phyloP scores from a whole-genome alignment of 2,329 filamentous ascomycete species.

The Parascedosporium putredinis region DNA sequence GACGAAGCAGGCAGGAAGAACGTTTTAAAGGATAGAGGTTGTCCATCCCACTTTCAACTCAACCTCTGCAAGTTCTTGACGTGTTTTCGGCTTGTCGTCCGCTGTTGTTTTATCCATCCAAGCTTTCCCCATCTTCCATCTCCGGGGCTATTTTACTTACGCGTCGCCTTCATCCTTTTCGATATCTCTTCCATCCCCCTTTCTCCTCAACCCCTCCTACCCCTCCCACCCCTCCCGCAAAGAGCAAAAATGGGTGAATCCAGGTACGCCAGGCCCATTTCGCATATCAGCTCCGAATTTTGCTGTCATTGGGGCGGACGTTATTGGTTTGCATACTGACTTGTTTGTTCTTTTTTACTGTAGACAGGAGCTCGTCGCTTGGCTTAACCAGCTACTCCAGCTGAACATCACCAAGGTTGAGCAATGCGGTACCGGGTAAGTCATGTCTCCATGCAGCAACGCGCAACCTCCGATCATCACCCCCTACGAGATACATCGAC shows the following conservation, averaged over 20 bases:
- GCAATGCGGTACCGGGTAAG: slow-evolving; percentile 95
- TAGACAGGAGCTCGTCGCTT: slow-evolving; percentile 92
- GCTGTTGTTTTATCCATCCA: not conserved
- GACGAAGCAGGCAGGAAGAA: not conserved
- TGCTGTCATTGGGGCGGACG: too few species aligned
- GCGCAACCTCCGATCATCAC: not conserved
- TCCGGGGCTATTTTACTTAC: not conserved
- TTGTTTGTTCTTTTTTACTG: slow-evolving; percentile 8
- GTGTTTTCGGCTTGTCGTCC: not conserved
- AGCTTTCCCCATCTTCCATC: not conserved
- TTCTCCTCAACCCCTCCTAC: not conserved
- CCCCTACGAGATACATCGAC: not conserved
- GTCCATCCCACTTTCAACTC: not conserved
- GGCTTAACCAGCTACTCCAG: slow-evolving; percentile 95
- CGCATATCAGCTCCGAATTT: too few species aligned
- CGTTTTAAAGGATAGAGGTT: slow-evolving; percentile 1
- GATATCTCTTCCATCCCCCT: not conserved
- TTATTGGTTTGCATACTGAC: not conserved
- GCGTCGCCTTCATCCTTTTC: not conserved
- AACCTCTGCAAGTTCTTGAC: not conserved
- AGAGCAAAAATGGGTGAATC: slow-evolving; percentile 51
- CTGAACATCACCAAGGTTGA: slow-evolving; percentile 98
- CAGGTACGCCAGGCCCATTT: too few species aligned
- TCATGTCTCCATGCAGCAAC: slow-evolving; percentile 2
- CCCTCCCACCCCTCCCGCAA: slow-evolving; percentile 2